Base-by-base conservation (phyloP, 805 yeast species). In the Starmerella vitae region DNA sequence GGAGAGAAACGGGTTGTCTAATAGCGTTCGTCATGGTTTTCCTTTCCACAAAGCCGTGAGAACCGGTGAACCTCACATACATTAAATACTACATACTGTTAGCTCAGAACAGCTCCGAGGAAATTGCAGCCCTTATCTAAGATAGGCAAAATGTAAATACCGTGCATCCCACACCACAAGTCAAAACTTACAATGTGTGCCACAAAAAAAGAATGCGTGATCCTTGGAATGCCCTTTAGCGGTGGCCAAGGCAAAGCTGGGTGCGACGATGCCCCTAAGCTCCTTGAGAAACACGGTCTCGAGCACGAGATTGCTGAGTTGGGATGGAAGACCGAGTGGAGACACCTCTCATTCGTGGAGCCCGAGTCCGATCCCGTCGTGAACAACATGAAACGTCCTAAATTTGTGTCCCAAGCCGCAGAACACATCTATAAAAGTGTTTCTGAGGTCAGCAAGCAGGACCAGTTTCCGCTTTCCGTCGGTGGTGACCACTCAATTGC, bases 401-500 rank as follows among this genome's bases (percentile, higher is more conserved):
- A 68, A 24, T 68, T 78, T 57, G 98, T 88, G 8, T 74, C 85
- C 44, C 74, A 72, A 34, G 77, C 91, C 41, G 72, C 81, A 48
- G 57, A 74, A 54, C 60, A 60, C 44, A 72, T 91, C 41, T 76
- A 73, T 57, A 63, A 75, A 30, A 61, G 81, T 2, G 83, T 79
- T 35, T 59, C 61, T 38, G 53, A 60, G 6, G 71, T 76, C 2
- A 68, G 78, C 25, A 47, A 56, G 14, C 63, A 65, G 17, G 64
- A 62, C 17, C 62, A 66, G 13, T 66, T 91, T 42, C 91, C 94
- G 6, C 62, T 88, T 38, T 84, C 95, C 2, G 59, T 88, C 38
- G 98, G 98, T 37, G 98, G 98, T 38, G 98, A 88, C 61, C 98
- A 88, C 59, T 84, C 95, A 7, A 79, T 88, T 48, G 97, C 94